phyloP scores from a whole-genome alignment of 257 asterid genomes.

The Gardenia jasminoides region DNA sequence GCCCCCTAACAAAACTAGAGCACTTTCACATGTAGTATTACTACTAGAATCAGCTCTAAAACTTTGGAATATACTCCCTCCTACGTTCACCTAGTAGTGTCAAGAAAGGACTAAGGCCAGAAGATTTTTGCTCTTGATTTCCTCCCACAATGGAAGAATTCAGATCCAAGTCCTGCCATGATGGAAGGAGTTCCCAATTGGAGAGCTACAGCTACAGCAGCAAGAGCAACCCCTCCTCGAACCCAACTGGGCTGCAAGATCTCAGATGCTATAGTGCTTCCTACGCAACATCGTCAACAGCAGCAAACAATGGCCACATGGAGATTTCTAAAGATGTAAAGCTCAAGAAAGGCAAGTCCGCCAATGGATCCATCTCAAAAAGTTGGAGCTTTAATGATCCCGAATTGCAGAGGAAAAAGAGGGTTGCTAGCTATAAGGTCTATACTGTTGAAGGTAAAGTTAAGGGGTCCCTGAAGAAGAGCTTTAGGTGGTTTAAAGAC shows the following conservation, averaged over 20 bases:
- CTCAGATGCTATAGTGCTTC: conserved; percentile 76
- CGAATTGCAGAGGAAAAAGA: conserved; percentile 79
- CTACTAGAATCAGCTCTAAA: background rate
- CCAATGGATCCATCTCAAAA: conserved; percentile 42
- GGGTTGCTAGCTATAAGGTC: conserved; percentile 77
- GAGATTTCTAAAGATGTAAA: conserved; percentile 52
- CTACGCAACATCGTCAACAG: conserved; percentile 41
- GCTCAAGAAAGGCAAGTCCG: conserved; percentile 70
- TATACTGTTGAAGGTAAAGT: conserved; percentile 74
- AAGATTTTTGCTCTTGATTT: background rate
- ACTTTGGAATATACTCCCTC: conserved; percentile 6
- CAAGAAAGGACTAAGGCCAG: background rate
- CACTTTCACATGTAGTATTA: conserved; percentile 6
- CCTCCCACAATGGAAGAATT: conserved; percentile 42
- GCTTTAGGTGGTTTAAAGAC: conserved; percentile 68
- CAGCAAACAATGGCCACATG: conserved; percentile 30
- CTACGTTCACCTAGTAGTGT: background rate
- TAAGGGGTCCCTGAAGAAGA: conserved; percentile 67
- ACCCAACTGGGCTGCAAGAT: conserved; percentile 57
- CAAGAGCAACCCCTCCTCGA: conserved; percentile 25
- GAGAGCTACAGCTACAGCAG: conserved; percentile 26
- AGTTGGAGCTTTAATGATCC: conserved; percentile 64
- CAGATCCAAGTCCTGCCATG: conserved; percentile 46
- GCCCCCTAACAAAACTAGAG: no score
- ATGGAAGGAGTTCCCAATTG: conserved; percentile 29